phyloP scores from a whole-genome alignment of 768 basidiomycete genomes.

The Lactarius sanguifluus region DNA sequence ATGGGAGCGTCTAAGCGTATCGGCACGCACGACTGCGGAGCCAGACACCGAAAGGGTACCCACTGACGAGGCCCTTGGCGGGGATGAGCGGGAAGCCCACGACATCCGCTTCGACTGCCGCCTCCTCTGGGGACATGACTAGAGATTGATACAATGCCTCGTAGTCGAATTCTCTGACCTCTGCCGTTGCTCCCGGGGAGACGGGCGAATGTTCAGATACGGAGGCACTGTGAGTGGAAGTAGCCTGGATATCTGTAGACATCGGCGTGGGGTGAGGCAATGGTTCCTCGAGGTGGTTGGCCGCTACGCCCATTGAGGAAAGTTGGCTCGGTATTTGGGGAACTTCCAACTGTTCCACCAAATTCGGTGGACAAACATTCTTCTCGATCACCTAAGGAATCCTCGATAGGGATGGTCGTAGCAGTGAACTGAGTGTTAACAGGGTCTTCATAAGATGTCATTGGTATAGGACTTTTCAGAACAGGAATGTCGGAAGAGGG shows the following conservation, averaged over 20 bases:
- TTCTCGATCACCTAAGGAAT: not conserved
- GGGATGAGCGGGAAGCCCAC: constrained; percentile 13
- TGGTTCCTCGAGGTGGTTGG: not conserved
- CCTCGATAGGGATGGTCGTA: not conserved
- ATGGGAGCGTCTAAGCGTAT: constrained; percentile 16
- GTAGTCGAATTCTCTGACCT: constrained; percentile 16
- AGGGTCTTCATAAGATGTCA: not conserved
- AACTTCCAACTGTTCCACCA: constrained; percentile 4
- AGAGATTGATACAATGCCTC: constrained; percentile 24
- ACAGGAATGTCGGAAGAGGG: constrained; percentile 7
- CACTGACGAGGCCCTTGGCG: constrained; percentile 6
- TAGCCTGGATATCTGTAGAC: not conserved
- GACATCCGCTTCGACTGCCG: constrained; percentile 25
- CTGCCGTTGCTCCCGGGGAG: not conserved
- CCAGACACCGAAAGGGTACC: not conserved
- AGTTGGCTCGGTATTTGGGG: not conserved
- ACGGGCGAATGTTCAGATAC: constrained; percentile 8
- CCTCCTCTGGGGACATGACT: constrained; percentile 24
- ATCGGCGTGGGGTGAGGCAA: not conserved
- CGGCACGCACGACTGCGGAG: constrained; percentile 5
- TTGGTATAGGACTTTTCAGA: not conserved
- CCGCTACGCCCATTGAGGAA: not conserved
- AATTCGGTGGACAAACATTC: not conserved
- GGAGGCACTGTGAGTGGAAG: not conserved
- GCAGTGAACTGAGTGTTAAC: not conserved